Conservation (phyloP, 768 basidiomycete species). For the Macrolepiota albuminosa region DNA sequence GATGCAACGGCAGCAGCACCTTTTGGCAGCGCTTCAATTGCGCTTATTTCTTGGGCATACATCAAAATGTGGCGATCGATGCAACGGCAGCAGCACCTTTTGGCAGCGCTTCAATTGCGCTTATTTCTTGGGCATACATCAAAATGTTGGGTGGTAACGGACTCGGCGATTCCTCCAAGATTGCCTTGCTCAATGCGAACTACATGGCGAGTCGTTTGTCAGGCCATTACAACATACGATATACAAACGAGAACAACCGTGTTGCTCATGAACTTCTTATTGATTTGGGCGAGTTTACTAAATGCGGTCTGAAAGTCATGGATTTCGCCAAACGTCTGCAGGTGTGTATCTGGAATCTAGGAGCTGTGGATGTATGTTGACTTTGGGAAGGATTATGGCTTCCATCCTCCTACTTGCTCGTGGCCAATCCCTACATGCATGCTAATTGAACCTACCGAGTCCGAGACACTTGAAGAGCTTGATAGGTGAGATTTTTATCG, state of each 20-base stretch:
- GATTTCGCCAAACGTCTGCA: slow-evolving; percentile 97
- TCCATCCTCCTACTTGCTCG: slow-evolving; percentile 96
- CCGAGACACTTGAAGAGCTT: slow-evolving; percentile 89
- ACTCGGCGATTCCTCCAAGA: slow-evolving; percentile 76
- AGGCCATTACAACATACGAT: slow-evolving; percentile 80
- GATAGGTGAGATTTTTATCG: slow-evolving; percentile 52
- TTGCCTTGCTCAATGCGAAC: slow-evolving; percentile 92
- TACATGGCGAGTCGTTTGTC: slow-evolving; percentile 91
- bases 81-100: slow-evolving; percentile 91
- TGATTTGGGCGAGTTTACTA: slow-evolving; percentile 94
- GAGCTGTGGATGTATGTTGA: background rate
- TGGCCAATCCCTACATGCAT: slow-evolving; percentile 98
- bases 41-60: slow-evolving; percentile 97
- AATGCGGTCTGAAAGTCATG: slow-evolving; percentile 81
- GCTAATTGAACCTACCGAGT: slow-evolving; percentile 98
- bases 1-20: slow-evolving; percentile 89
- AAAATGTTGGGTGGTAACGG: slow-evolving; percentile 98
- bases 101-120: slow-evolving; percentile 90
- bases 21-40: slow-evolving; percentile 92
- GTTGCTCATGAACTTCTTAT: slow-evolving; percentile 97
- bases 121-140: slow-evolving; percentile 99
- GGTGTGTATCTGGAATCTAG: slow-evolving; percentile 29
- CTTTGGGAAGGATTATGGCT: slow-evolving; percentile 70
- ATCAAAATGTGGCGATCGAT: slow-evolving; percentile 93
- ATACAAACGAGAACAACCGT: slow-evolving; percentile 84